Evolutionary conservation across 1,139 yeast genomes (phyloP).

Genomic region (Scheffersomyces cryptocercus): DNA sequence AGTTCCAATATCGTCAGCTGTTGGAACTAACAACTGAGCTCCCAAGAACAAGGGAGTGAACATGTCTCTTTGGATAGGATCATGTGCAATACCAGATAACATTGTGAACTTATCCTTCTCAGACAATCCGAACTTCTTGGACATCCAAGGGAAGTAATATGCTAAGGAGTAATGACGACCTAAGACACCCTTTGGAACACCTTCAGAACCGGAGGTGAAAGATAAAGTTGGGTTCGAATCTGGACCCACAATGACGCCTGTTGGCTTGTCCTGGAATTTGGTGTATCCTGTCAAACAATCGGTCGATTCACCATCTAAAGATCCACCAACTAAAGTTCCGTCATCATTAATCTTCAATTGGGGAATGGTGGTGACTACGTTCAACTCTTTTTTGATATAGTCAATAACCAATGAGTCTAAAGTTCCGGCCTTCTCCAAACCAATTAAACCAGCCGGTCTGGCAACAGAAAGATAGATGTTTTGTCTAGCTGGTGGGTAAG

Average conservation of each 20-base stretch:
- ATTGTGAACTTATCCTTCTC: slow-evolving; percentile 89
- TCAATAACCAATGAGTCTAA: slow-evolving; percentile 75
- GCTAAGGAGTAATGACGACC: slow-evolving; percentile 97
- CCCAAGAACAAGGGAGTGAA: slow-evolving; percentile 96
- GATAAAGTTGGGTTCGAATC: slow-evolving; percentile 96
- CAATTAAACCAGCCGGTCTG: slow-evolving; percentile 86
- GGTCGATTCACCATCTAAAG: slow-evolving; percentile 17
- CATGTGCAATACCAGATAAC: slow-evolving; percentile 99
- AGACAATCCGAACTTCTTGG: slow-evolving; percentile 74
- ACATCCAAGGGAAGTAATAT: slow-evolving; percentile 99
- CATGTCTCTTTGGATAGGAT: slow-evolving; percentile 98
- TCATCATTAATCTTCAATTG: slow-evolving; percentile 74
- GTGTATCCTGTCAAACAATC: slow-evolving; percentile 57
- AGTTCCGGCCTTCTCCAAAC: slow-evolving; percentile 85
- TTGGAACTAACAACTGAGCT: slow-evolving; percentile 89
- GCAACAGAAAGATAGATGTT: slow-evolving; percentile 91
- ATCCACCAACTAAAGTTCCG: slow-evolving; percentile 72
- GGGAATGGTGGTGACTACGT: slow-evolving; percentile 72
- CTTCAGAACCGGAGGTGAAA: slow-evolving; percentile 98
- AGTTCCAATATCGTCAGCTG: slow-evolving; percentile 96
- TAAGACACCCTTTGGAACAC: slow-evolving; percentile 96
- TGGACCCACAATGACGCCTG: slow-evolving; percentile 96
- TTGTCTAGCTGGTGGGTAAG: slow-evolving; percentile 98
- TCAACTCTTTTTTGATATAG: slow-evolving; percentile 70
- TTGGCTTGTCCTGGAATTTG: slow-evolving; percentile 51